phyloP scores from a whole-genome alignment of 768 basidiomycete genomes.

The Rhodosporidiobolus sp. region DNA sequence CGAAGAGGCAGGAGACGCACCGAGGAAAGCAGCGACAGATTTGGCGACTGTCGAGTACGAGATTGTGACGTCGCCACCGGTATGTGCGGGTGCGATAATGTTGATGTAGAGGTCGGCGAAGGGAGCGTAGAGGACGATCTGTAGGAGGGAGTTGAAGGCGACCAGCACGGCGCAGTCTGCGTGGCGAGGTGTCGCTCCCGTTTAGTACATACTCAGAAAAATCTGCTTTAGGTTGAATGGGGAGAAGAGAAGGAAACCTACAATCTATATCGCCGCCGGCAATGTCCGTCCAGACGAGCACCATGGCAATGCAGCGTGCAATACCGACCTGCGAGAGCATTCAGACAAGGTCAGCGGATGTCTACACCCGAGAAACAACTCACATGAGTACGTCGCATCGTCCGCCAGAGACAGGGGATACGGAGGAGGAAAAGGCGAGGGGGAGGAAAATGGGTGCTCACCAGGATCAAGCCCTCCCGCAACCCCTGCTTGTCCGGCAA shows the following conservation, averaged over 20 bases:
- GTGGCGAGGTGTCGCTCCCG: too few species aligned
- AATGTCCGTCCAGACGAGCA: constrained; percentile 68
- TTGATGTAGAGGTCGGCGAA: constrained; percentile 70
- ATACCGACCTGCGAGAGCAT: constrained; percentile 55
- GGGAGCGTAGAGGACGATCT: constrained; percentile 72
- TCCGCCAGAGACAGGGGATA: too few species aligned
- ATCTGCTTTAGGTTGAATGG: too few species aligned
- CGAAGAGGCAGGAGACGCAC: constrained; percentile 47
- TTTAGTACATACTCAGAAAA: too few species aligned
- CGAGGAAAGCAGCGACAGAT: constrained; percentile 67
- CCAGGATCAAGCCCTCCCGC: constrained; percentile 74
- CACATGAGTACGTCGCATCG: too few species aligned
- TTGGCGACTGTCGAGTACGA: constrained; percentile 59
- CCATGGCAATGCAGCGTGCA: constrained; percentile 62
- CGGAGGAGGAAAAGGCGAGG: not conserved
- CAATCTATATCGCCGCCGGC: constrained; percentile 66
- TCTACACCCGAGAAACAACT: too few species aligned
- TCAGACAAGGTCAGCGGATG: not conserved
- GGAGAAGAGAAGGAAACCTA: constrained; percentile 41
- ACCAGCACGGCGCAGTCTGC: constrained; percentile 64
- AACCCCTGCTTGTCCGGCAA: constrained; percentile 67
- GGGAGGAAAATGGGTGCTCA: not conserved
- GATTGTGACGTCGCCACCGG: constrained; percentile 52
- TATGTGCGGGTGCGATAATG: constrained; percentile 55
- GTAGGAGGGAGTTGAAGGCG: constrained; percentile 71